Conservation (phyloP, 805 yeast genomes). For the Yarrowia bubula region DNA sequence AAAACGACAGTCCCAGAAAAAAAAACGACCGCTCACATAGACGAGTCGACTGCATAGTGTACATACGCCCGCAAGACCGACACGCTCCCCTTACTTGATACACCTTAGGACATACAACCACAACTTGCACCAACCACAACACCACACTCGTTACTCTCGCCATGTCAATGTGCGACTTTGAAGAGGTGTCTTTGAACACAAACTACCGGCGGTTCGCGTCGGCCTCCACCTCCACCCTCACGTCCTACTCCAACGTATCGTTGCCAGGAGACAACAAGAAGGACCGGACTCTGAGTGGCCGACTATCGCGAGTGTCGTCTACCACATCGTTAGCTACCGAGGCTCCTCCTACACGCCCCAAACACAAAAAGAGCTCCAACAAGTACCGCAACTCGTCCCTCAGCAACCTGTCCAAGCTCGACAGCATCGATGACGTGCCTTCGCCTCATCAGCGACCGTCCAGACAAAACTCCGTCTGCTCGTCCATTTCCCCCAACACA, state of each 20-base stretch:
- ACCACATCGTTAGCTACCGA: not conserved
- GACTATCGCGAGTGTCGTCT: not conserved
- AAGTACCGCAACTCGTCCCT: conserved; percentile 22
- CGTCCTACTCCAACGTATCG: not conserved
- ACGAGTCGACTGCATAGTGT: too few species aligned
- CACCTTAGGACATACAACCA: not conserved
- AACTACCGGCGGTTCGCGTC: conserved; percentile 19
- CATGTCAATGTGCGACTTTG: conserved; percentile 24
- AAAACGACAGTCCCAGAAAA: too few species aligned
- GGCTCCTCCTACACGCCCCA: not conserved
- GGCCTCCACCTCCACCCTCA: conserved; percentile 2
- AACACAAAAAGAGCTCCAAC: not conserved
- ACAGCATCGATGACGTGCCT: conserved; percentile 14
- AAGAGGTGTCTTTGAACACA: conserved; percentile 24
- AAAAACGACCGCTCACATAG: too few species aligned
- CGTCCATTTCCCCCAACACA: not conserved
- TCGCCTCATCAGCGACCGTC: not conserved
- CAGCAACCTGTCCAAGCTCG: not conserved
- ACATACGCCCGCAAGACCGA: too few species aligned
- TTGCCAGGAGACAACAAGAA: not conserved
- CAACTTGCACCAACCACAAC: not conserved
- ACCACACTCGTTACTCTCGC: not conserved
- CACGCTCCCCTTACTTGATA: too few species aligned
- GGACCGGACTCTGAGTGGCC: conserved; percentile 10
- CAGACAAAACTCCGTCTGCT: conserved; percentile 1